Conservation (phyloP, 306 rosid species). For the Parietaria judaica region DNA sequence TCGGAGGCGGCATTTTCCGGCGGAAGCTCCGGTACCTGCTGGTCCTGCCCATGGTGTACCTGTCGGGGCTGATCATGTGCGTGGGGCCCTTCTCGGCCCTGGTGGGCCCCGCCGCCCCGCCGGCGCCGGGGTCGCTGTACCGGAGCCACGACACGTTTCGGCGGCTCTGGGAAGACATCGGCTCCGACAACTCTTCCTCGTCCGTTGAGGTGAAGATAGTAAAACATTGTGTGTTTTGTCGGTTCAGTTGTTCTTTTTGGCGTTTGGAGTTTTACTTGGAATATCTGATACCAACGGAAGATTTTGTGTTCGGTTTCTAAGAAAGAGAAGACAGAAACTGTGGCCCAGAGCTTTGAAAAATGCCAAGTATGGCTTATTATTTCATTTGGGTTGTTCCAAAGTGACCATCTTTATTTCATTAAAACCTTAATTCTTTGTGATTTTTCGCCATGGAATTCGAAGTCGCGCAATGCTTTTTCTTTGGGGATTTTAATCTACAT, state of each 20-base stretch:
- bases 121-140: constrained; percentile 79
- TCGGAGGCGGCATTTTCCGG: constrained; percentile 47
- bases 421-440: no score
- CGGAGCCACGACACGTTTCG: constrained; percentile 60
- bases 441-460: no score
- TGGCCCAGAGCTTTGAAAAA: no score
- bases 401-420: no score
- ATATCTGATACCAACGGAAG: background rate
- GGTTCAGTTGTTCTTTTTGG: no score
- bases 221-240: no score
- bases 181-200: constrained; percentile 67
- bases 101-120: constrained; percentile 35
- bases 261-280: no score
- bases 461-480: no score
- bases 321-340: no score
- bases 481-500: no score
- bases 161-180: constrained; percentile 51
- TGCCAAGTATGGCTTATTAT: no score
- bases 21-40: constrained; percentile 64
- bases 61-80: constrained; percentile 77
- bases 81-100: constrained; percentile 75
- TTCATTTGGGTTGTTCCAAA: no score
- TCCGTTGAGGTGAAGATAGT: constrained; percentile 44
- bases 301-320: background rate
- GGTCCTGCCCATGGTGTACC: constrained; percentile 62